These are phyloP conservation scores for Dactylellina cionopaga DNA, from an alignment of 2,329 filamentous ascomycete species.

Conservation along the genomic window DNA sequence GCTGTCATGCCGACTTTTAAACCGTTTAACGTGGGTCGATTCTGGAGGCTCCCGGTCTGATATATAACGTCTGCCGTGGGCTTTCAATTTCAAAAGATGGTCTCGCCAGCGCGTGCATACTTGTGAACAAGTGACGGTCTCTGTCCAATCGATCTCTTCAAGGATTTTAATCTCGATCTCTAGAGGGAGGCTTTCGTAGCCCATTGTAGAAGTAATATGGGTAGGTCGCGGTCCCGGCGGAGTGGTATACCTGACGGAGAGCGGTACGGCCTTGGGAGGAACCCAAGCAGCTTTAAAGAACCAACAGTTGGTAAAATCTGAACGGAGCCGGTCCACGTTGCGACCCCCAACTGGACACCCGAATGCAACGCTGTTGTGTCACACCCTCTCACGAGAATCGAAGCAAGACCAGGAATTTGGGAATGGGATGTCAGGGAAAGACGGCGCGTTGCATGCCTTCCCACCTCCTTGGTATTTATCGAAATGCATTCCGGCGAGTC, in stretches of 20 bases:
- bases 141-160: conserved; percentile 45
- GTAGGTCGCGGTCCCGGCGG: not conserved
- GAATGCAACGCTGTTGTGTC: conserved; percentile 17
- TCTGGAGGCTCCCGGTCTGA: conserved; percentile 17
- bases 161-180: conserved; percentile 50
- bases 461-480: conserved; percentile 32
- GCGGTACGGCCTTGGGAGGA: not conserved
- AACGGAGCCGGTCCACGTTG: conserved; percentile 13
- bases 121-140: conserved; percentile 28
- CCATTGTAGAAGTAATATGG: conserved; percentile 27
- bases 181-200: conserved; percentile 42
- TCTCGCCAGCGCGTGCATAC: conserved; percentile 42
- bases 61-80: conserved; percentile 25
- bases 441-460: conserved; percentile 17
- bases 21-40: conserved; percentile 4
- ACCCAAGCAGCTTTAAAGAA: conserved; percentile 8
- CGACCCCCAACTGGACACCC: not conserved
- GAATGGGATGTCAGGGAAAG: conserved; percentile 8
- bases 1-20: conserved; percentile 16
- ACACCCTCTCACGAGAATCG: conserved; percentile 1
- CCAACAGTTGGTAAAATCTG: conserved; percentile 1
- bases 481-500: conserved; percentile 2
- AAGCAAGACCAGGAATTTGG: conserved; percentile 9
- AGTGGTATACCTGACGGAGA: not conserved
- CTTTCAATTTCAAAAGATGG: conserved; percentile 21